Percentiles rank a stretch among this genome's conserved stretches.
phyloP scores from a whole-genome alignment of 2,329 filamentous ascomycete species.

The Cladosporium colombiae region DNA sequence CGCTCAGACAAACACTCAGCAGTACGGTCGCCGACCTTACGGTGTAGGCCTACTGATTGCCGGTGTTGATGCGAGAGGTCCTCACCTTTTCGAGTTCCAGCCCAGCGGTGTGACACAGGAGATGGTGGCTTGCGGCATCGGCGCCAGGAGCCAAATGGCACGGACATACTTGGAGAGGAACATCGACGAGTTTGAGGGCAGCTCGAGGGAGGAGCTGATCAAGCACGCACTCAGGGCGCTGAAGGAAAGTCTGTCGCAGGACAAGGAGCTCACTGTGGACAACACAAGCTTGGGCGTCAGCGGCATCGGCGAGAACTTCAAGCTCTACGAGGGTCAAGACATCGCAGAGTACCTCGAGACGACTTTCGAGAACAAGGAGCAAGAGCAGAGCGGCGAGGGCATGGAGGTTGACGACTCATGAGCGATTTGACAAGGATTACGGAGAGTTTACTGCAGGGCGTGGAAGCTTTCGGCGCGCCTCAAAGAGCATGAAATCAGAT shows the following conservation, averaged over 20 bases:
- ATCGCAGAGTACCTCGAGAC: constrained; percentile 84
- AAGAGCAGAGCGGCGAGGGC: constrained; percentile 35
- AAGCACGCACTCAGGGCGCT: constrained; percentile 86
- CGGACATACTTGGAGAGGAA: constrained; percentile 94
- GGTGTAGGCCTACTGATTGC: constrained; percentile 91
- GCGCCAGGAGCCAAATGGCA: constrained; percentile 94
- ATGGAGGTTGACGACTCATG: constrained; percentile 36
- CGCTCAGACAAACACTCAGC: constrained; percentile 96
- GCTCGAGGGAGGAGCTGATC: constrained; percentile 80
- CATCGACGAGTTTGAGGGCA: constrained; percentile 76
- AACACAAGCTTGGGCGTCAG: constrained; percentile 92
- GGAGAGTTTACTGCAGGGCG: constrained; percentile 4
- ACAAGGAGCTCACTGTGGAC: constrained; percentile 95
- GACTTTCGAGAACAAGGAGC: constrained; percentile 49
- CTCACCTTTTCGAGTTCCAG: constrained; percentile 98
- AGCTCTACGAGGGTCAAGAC: constrained; percentile 85
- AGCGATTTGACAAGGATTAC: background rate
- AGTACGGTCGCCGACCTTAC: constrained; percentile 95
- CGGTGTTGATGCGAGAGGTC: constrained; percentile 89
- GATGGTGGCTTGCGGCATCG: constrained; percentile 95
- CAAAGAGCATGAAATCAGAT: constrained; percentile 15
- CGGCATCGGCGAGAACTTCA: constrained; percentile 85
- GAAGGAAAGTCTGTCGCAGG: constrained; percentile 94
- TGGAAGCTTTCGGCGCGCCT: background rate
- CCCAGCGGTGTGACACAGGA: constrained; percentile 94